phyloP scores from a whole-genome alignment of 2,329 filamentous ascomycete species.

The Colletotrichum lini region DNA sequence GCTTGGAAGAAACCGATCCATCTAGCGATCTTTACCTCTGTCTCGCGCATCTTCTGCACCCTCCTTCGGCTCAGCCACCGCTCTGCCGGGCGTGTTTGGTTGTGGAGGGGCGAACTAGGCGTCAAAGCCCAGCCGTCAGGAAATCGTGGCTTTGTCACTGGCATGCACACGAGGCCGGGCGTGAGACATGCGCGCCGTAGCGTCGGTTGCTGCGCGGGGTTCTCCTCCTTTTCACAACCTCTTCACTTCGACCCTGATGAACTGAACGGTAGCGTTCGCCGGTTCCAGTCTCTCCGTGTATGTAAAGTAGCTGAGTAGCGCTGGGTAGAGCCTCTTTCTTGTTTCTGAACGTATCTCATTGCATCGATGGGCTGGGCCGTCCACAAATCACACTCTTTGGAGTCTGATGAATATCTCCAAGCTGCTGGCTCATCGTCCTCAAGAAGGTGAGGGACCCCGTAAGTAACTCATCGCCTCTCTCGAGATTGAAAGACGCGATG shows the following conservation, averaged over 20 bases:
- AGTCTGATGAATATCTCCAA: neutral
- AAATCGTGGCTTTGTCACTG: slow-evolving; percentile 12
- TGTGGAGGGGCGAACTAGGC: neutral
- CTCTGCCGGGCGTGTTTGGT: slow-evolving; percentile 17
- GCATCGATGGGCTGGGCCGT: no score
- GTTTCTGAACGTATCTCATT: neutral
- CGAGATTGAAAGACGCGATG: slow-evolving; percentile 3
- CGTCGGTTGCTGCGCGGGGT: neutral
- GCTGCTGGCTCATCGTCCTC: neutral
- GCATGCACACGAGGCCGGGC: slow-evolving; percentile 3
- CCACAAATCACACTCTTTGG: neutral
- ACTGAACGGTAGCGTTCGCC: no score
- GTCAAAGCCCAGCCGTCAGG: slow-evolving; percentile 17
- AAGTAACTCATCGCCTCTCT: neutral
- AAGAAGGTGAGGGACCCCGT: neutral
- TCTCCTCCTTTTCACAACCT: no score
- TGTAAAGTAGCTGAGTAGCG: no score
- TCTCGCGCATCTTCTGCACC: neutral
- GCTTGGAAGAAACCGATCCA: neutral
- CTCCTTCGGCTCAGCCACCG: slow-evolving; percentile 32
- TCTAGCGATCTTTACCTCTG: neutral
- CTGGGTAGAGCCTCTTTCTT: neutral
- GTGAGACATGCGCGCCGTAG: slow-evolving; percentile 11
- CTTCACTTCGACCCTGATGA: no score
- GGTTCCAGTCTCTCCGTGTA: no score